Evolutionary conservation across 192 early-diverging fungal species (phyloP).

Genomic region (Podila clonocystis): DNA sequence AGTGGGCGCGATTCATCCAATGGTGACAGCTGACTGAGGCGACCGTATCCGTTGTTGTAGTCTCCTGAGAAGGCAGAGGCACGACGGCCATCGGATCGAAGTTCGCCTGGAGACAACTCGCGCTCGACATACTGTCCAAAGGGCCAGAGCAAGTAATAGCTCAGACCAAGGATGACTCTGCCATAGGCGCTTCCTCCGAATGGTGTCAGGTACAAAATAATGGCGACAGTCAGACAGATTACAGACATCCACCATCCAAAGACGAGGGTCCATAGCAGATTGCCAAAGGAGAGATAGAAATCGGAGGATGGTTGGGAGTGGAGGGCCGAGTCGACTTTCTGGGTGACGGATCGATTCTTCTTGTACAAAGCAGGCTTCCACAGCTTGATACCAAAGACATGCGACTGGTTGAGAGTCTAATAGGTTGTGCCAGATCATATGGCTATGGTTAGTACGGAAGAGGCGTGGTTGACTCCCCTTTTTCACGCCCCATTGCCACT

Average conservation of each 20-base stretch:
- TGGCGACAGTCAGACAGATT: conserved; percentile 68
- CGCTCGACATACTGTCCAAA: conserved; percentile 95
- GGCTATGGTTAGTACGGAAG: not conserved
- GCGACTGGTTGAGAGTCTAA: conserved; percentile 80
- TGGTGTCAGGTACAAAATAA: conserved; percentile 66
- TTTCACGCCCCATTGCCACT: not conserved
- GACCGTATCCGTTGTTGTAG: conserved; percentile 6
- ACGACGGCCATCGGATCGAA: conserved; percentile 10
- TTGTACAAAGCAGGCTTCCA: conserved; percentile 99
- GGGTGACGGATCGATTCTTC: conserved; percentile 88
- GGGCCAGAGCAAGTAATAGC: conserved; percentile 93
- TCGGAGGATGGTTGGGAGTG: conserved; percentile 77
- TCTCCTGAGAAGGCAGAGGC: not conserved
- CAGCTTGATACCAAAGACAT: conserved; percentile 94
- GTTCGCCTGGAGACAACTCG: conserved; percentile 34
- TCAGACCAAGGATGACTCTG: conserved; percentile 77
- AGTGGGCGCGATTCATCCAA: conserved; percentile 48
- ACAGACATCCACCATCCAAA: conserved; percentile 92
- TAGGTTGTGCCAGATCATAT: not conserved
- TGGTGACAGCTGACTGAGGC: conserved; percentile 36
- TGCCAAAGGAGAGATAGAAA: conserved; percentile 82
- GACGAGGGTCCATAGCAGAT: conserved; percentile 86
- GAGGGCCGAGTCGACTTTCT: conserved; percentile 81
- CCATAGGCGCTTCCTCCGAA: conserved; percentile 67
- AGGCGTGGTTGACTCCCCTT: not conserved